Base-by-base conservation (phyloP, 2,329 filamentous ascomycete species). In the Gyromitra esculenta region DNA sequence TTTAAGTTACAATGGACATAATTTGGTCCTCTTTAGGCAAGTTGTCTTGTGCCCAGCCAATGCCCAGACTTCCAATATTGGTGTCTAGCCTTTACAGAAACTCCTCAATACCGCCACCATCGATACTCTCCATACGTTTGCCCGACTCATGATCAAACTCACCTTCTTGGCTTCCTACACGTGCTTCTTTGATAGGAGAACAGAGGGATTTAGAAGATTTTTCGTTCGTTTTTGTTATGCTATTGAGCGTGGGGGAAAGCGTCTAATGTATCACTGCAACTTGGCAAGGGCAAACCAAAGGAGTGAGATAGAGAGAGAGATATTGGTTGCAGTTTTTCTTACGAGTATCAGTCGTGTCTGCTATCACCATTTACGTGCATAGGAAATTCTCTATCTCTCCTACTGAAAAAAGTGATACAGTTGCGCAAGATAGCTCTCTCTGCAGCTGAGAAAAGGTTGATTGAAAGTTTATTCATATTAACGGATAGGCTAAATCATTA, bases 161-260 rank as follows among this genome's bases (percentile, higher is more conserved):
- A 5, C 43, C 35, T 45, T 68, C 56, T 63, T 63, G 21, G 48
- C 54, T 15, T 64, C 45, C 57, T 69, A 48, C 72, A 75, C 72
- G 65, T 70, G 66, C 52, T 59, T n/a, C 11, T 39, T 25, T 75
- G 48, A 69, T 70, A 75, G 64, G 65, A 62, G 54, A 43, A 70
- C 64, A 7, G 18, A 43, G 50, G 35, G 8, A 2, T 2, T 41
- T 39, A 45, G 35, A 52, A 35, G 37, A 31, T 43, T 48, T 45
- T n/a, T 35, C 15, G 37, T 35, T 21, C 5, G 21, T 57, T 37
- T 35, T 35, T 31, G 25, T 4, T 63, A 54, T 52, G 11, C 11
- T 54, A 54, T 8, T 11, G 18, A 7, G 18, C 35, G n/a, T 43
- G 18, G 43, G 57, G 35, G 35, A 63, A 43, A 35, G 7, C 25